Conservation (phyloP, 306 rosid species). For the Rubus parviflorus region DNA sequence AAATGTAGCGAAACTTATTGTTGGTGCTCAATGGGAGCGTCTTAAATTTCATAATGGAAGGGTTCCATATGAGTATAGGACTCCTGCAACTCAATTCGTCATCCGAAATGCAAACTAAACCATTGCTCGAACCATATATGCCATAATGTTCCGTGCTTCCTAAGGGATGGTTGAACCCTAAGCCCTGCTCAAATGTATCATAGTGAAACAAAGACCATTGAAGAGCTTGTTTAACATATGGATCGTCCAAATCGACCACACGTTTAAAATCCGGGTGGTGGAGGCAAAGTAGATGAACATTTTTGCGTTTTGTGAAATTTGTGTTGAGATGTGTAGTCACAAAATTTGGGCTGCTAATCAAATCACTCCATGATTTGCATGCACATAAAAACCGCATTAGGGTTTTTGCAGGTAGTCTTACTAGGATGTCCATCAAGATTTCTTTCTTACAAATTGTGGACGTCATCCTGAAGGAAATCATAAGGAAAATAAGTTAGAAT, state of each 20-base stretch:
- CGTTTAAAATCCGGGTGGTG: neutral
- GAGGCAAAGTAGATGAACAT: constrained; percentile 3
- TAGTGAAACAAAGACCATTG: neutral
- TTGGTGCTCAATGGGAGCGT: neutral
- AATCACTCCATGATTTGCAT: constrained; percentile 14
- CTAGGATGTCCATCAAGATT: neutral
- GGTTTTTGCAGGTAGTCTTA: constrained; percentile 3
- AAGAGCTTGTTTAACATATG: neutral
- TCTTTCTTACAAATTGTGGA: constrained; percentile 8
- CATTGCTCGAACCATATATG: neutral
- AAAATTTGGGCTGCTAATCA: neutral
- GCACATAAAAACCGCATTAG: neutral
- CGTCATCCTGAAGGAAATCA: neutral
- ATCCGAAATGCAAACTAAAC: neutral
- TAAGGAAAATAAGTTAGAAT: neutral
- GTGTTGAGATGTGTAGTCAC: neutral
- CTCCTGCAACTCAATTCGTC: neutral
- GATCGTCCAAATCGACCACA: neutral
- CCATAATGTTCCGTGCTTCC: neutral
- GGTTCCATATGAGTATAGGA: constrained; percentile 15
- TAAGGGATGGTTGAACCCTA: neutral
- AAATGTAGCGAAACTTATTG: neutral
- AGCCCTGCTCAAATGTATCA: neutral
- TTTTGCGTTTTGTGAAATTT: neutral
- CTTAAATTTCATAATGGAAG: neutral